Evolutionary conservation across 305 asterid species (phyloP).

Genomic region (Ilex paraguariensis): DNA sequence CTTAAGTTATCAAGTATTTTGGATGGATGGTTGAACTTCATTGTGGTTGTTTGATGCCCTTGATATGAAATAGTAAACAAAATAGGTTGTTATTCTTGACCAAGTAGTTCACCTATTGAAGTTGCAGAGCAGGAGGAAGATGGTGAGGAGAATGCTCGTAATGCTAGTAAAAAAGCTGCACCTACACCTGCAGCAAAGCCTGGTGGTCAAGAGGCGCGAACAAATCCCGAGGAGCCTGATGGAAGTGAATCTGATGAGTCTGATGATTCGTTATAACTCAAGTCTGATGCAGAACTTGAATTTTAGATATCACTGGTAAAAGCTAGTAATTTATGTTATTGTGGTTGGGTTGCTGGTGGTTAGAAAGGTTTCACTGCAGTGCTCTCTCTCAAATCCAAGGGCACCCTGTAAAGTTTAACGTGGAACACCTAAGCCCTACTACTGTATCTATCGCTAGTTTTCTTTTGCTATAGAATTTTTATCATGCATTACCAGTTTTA

Average conservation of each 20-base stretch:
- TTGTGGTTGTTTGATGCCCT: not conserved
- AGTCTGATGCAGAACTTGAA: not conserved
- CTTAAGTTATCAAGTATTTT: too few relatives aligned
- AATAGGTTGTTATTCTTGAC: constrained; percentile 39
- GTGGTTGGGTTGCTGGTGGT: too few relatives aligned
- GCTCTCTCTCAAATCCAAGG: too few relatives aligned
- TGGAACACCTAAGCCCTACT: too few relatives aligned
- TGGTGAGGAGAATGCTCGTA: constrained; percentile 54
- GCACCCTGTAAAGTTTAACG: too few relatives aligned
- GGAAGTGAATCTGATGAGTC: constrained; percentile 88
- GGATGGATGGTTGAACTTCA: not conserved
- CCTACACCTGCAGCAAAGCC: constrained; percentile 57
- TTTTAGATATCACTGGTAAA: too few relatives aligned
- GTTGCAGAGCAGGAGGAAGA: constrained; percentile 69
- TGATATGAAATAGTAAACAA: not conserved
- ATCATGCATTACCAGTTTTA: too few relatives aligned
- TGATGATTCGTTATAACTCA: constrained; percentile 72
- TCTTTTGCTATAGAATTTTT: too few relatives aligned
- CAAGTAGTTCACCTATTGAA: constrained; percentile 42
- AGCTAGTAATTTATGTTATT: too few relatives aligned
- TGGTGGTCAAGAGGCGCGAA: constrained; percentile 48
- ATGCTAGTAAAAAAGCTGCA: constrained; percentile 49
- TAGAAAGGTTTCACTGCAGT: too few relatives aligned
- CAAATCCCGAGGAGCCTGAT: constrained; percentile 66
- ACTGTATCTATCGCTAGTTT: too few relatives aligned